Conservation (phyloP, 2,329 filamentous ascomycete genomes). For the Aspergillus quadrilineatus region DNA sequence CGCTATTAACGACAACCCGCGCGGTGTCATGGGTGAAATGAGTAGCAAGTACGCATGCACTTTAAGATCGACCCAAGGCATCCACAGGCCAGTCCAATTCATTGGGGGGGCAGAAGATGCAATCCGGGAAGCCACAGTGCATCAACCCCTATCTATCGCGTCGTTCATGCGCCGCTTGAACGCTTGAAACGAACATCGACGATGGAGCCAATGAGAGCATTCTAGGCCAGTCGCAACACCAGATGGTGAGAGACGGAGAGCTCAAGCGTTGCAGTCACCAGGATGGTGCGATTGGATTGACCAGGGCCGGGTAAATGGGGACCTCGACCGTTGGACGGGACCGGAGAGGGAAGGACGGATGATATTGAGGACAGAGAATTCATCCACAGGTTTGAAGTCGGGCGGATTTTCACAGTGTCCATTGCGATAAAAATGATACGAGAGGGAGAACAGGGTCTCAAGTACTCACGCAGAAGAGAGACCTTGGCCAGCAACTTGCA, state of each 20-base stretch:
- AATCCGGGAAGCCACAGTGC: conserved; percentile 33
- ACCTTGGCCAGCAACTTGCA: no score
- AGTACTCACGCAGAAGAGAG: conserved; percentile 5
- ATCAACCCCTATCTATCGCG: conserved; percentile 27
- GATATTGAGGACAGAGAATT: not conserved
- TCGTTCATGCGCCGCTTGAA: conserved; percentile 29
- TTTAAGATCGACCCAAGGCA: conserved; percentile 10
- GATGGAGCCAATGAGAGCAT: conserved; percentile 24
- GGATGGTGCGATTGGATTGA: conserved; percentile 14
- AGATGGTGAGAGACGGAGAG: conserved; percentile 12
- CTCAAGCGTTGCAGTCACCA: conserved; percentile 1
- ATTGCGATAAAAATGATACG: not conserved
- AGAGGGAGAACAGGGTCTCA: not conserved
- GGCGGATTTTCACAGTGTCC: not conserved
- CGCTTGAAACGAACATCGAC: conserved; percentile 24
- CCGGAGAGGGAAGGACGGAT: not conserved
- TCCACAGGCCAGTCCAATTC: conserved; percentile 19
- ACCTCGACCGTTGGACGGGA: conserved; percentile 2
- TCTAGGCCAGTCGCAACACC: conserved; percentile 13
- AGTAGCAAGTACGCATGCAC: conserved; percentile 7
- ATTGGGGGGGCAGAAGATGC: conserved; percentile 19
- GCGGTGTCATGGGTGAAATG: not conserved
- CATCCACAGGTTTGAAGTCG: not conserved
- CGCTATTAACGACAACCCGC: not conserved
- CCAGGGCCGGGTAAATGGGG: conserved; percentile 8